Conservation (phyloP, 352 stramenopile genomes). For the Phytophthora syringae region DNA sequence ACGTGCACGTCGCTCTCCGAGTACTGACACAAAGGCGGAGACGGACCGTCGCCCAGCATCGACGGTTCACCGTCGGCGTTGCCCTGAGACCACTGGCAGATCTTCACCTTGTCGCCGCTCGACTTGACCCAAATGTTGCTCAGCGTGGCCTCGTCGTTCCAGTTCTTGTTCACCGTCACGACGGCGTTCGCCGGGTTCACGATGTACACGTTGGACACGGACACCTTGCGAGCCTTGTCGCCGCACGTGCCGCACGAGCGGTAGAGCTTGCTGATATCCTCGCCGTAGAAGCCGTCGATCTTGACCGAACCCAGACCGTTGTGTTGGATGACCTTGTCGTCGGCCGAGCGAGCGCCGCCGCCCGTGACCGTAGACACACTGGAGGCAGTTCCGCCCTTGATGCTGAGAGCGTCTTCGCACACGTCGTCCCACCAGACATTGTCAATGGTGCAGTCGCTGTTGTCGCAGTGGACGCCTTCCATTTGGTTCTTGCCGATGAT, state of each 20-base stretch:
- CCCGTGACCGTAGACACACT: too few relatives aligned
- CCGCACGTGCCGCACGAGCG: constrained; percentile 31
- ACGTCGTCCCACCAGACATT: too few relatives aligned
- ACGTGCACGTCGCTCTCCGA: constrained; percentile 15
- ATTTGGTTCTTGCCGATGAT: too few relatives aligned
- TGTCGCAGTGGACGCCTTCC: too few relatives aligned
- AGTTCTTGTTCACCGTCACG: constrained; percentile 28
- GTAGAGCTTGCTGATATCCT: constrained; percentile 25
- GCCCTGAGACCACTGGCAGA: background rate
- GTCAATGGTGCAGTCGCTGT: too few relatives aligned
- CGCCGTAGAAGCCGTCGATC: background rate
- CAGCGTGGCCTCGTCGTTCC: constrained; percentile 15
- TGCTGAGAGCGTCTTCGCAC: too few relatives aligned
- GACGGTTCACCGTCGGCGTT: background rate
- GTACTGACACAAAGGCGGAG: constrained; percentile 17
- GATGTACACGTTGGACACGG: constrained; percentile 25
- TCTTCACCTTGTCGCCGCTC: background rate
- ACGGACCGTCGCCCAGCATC: constrained; percentile 3
- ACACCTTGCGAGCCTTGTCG: constrained; percentile 24
- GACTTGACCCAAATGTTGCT: constrained; percentile 23
- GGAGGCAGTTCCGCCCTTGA: too few relatives aligned
- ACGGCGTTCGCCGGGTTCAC: constrained; percentile 18
- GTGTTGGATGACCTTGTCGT: background rate
- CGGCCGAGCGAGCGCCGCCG: too few relatives aligned
- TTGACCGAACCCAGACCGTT: background rate